Evolutionary conservation across 257 asterid genomes (phyloP).

Genomic region (Perilla frutescens): DNA sequence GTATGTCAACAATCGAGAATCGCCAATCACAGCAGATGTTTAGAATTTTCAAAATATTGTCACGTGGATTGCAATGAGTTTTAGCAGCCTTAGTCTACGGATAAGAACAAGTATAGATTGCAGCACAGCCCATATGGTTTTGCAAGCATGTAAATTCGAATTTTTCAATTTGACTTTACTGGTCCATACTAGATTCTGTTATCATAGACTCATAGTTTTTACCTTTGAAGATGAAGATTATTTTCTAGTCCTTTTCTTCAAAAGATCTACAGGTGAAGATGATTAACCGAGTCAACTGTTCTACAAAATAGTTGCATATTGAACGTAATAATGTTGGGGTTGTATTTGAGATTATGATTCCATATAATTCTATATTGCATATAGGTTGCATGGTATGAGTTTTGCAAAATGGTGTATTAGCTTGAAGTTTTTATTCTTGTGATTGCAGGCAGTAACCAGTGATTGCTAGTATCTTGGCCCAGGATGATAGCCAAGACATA

Average conservation of each 20-base stretch:
- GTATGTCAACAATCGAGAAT: conserved; percentile 14
- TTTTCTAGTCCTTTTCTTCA: conserved; percentile 2
- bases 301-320: conserved; percentile 4
- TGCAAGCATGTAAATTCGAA: neutral
- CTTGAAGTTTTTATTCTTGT: conserved; percentile 14
- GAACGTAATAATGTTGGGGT: neutral
- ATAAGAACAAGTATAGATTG: conserved; percentile 17
- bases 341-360: neutral
- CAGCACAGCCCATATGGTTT: neutral
- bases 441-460: conserved; percentile 25
- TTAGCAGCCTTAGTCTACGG: neutral
- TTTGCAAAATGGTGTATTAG: neutral
- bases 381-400: neutral
- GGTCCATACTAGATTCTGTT: conserved; percentile 1
- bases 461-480: conserved; percentile 26
- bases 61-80: neutral
- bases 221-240: conserved; percentile 2
- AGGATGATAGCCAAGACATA: conserved; percentile 17
- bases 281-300: conserved; percentile 7
- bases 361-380: neutral
- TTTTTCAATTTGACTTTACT: neutral
- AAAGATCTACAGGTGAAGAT: conserved; percentile 6
- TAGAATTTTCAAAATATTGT: neutral
- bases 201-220: neutral
- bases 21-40: conserved; percentile 1